Evolutionary conservation across 495 filamentous ascomycete species (phyloP), one percentile per base, ranked within the genome.

Genomic region (Penicillium ochrochloron): DNA sequence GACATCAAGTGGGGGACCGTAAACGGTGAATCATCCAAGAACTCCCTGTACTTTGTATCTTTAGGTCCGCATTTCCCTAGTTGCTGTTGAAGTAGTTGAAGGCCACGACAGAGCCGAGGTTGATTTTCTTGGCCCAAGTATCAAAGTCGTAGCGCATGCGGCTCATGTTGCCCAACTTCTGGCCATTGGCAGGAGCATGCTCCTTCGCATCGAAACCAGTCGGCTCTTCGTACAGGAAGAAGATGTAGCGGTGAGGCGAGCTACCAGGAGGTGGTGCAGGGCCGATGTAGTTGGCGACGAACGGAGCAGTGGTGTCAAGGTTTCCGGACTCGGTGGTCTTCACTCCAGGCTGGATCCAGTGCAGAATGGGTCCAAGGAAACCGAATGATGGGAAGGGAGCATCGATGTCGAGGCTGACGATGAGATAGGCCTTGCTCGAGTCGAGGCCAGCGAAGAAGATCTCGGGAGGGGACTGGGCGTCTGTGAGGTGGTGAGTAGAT

Each of bases 161-260:
- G 23, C 44, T 54, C 70, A 54, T 60, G 42, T 76, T 72, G 4
- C 78, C 69, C 34, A 86, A 21, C 5, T 76, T 75, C 64, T 80
- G 71, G 2, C 77, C 83, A 33, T 73, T 65, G 21, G 76, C 65
- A 64, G 84, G 77, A 37, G 80, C 71, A 68, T 81, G 75, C 53
- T 77, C 78, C 60, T 72, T 69, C n/a, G 48, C 73, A 31, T 82
- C 76, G 34, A 88, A 79, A 5, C 68, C 78, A 44, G 67, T 74
- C 0, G 86, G 86, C 74, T 88, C 80, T 72, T 85, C 82, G 66
- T 83, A 88, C 29, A 88, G 66, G 67, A 88, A 71, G 67, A 86
- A 87, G 14, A 80, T 58, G 66, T 88, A 87, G 9, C 86, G 83
- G 69, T 88, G 85, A 0, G 84, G 83, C 5, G 75, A 61, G 60